These are phyloP conservation scores for Pseudogymnoascus sp. DNA, from an alignment of 2,329 filamentous ascomycete genomes.

Conservation along the genomic window DNA sequence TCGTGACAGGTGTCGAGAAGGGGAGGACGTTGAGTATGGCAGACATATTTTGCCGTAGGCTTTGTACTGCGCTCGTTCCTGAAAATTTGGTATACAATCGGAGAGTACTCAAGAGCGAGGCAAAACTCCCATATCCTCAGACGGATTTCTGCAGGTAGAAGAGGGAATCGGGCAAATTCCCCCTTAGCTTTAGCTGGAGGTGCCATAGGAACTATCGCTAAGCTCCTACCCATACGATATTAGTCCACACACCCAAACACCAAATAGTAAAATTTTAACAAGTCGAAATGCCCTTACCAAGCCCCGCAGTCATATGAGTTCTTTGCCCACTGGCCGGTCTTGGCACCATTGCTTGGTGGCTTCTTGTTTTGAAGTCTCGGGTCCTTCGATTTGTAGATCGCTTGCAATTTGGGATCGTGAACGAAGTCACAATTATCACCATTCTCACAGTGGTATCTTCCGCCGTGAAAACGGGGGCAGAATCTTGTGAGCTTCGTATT, in stretches of 20 bases:
- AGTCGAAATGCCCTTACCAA: conserved; percentile 3
- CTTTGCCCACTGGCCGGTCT: conserved; percentile 2
- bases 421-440: background rate
- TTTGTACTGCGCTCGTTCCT: conserved; percentile 24
- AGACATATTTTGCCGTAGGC: conserved; percentile 11
- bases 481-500: background rate
- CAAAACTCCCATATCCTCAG: conserved; percentile 10
- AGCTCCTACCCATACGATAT: conserved; percentile 2
- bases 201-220: background rate
- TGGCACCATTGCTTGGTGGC: background rate
- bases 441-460: conserved; percentile 2
- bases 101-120: conserved; percentile 19
- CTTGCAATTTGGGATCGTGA: background rate
- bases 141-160: conserved; percentile 9
- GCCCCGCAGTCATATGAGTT: conserved; percentile 7
- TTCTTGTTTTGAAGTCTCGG: background rate
- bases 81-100: conserved; percentile 24
- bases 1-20: background rate
- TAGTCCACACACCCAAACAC: background rate
- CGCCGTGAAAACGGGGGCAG: background rate
- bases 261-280: background rate
- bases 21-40: conserved; percentile 3
- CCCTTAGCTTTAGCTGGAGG: background rate
- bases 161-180: conserved; percentile 7
- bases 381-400: background rate